These are phyloP conservation scores for Vaccinium corymbosum DNA, from an alignment of 148 eudicot genomes.

Conservation along the genomic window DNA sequence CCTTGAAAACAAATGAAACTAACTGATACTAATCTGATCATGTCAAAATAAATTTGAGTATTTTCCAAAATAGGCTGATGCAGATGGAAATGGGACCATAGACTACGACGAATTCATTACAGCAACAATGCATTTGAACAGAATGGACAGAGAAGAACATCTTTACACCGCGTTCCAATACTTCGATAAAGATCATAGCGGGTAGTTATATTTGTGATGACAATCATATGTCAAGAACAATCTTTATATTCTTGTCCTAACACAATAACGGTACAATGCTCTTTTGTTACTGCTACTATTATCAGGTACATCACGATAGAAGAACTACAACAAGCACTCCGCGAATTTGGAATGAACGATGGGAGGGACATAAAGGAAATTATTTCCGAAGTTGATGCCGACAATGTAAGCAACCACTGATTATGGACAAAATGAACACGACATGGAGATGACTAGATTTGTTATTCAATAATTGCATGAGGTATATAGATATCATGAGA, in stretches of 20 bases:
- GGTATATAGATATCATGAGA: neutral
- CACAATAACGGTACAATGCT: neutral
- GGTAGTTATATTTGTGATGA: constrained; percentile 37
- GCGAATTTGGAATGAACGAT: constrained; percentile 74
- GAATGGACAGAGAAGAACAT: constrained; percentile 97
- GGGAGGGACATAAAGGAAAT: constrained; percentile 82
- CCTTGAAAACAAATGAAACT: neutral
- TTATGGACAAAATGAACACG: neutral
- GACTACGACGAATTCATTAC: constrained; percentile 98
- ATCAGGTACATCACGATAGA: constrained; percentile 78
- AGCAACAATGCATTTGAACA: constrained; percentile 97
- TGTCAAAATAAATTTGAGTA: neutral
- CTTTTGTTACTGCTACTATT: neutral
- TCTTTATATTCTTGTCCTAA: neutral
- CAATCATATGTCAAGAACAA: neutral
- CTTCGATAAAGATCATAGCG: constrained; percentile 95
- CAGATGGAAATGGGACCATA: constrained; percentile 94
- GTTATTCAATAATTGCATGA: neutral
- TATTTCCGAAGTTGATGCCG: constrained; percentile 77
- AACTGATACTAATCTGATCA: neutral
- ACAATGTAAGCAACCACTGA: constrained; percentile 54
- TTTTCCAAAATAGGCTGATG: constrained; percentile 62
- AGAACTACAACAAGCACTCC: constrained; percentile 88
- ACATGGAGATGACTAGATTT: neutral
- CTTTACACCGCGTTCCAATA: constrained; percentile 95